A percentile compares a stretch with the other conserved stretches of the same genome.
Evolutionary conservation across 176 grass and related monocot species (phyloP).

Genomic region (Rhynchospora pubera): DNA sequence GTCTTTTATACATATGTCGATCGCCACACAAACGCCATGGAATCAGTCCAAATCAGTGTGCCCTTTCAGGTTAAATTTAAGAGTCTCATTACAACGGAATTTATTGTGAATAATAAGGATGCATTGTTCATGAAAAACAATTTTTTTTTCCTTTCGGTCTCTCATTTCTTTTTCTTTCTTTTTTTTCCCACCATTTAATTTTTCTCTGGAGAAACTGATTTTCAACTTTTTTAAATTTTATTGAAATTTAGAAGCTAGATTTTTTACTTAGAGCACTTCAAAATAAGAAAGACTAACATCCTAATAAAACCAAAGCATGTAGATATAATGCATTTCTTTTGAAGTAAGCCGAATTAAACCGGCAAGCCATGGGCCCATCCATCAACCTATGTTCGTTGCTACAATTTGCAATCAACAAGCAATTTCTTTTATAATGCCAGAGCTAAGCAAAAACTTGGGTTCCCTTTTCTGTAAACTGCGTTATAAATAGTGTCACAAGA

Average conservation of each 20-base stretch:
- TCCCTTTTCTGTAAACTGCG: neutral
- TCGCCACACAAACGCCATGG: neutral
- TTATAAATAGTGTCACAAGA: neutral
- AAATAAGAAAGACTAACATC: neutral
- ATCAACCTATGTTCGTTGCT: neutral
- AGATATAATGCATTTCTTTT: neutral
- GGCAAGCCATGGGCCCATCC: neutral
- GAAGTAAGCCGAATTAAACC: neutral
- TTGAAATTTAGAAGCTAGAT: neutral
- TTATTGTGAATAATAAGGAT: neutral
- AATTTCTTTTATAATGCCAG: neutral
- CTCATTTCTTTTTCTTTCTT: no score
- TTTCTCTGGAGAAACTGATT: neutral
- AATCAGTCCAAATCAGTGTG: neutral
- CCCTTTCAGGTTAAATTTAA: neutral
- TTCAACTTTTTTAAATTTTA: neutral
- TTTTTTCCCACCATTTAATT: neutral
- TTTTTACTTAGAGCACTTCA: neutral
- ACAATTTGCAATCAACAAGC: neutral
- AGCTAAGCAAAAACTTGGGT: neutral
- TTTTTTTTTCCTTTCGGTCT: no score
- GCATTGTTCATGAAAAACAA: no score
- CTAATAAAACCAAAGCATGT: neutral
- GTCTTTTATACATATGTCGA: neutral
- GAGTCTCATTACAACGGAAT: neutral